phyloP scores from a whole-genome alignment of 2,329 filamentous ascomycete genomes.

The Diaporthe vexans region DNA sequence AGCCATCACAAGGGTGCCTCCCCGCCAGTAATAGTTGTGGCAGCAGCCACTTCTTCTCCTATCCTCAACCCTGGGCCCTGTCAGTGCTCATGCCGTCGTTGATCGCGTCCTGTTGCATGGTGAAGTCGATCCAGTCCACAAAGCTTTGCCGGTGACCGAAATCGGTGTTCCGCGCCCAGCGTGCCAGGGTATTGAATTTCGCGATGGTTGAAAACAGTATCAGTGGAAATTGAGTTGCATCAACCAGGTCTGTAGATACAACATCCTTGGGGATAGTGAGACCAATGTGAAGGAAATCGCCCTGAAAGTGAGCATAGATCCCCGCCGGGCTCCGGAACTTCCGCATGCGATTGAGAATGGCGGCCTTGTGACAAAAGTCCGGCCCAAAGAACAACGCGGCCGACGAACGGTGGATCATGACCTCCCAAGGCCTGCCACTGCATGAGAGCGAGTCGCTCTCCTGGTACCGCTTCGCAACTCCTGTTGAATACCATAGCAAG shows the following conservation, averaged over 20 bases:
- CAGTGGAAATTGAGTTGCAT: too few relatives aligned
- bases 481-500: background rate
- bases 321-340: background rate
- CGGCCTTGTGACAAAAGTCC: background rate
- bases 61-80: too few relatives aligned
- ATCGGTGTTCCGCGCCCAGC: background rate
- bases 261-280: background rate
- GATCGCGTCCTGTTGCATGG: background rate
- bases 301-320: background rate
- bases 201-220: too few relatives aligned
- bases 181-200: background rate
- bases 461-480: background rate
- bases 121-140: background rate
- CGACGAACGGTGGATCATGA: background rate
- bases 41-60: background rate
- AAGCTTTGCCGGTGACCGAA: background rate
- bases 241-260: too few relatives aligned
- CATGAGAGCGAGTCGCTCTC: background rate
- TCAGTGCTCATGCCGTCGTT: background rate
- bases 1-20: background rate
- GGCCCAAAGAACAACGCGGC: background rate
- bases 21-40: background rate
- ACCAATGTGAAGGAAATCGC: background rate
- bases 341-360: background rate
- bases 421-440: background rate